Evolutionary conservation across 2,329 filamentous ascomycete genomes (phyloP), one percentile per base, ranked within the genome.

Genomic region (Colletotrichum melonis): DNA sequence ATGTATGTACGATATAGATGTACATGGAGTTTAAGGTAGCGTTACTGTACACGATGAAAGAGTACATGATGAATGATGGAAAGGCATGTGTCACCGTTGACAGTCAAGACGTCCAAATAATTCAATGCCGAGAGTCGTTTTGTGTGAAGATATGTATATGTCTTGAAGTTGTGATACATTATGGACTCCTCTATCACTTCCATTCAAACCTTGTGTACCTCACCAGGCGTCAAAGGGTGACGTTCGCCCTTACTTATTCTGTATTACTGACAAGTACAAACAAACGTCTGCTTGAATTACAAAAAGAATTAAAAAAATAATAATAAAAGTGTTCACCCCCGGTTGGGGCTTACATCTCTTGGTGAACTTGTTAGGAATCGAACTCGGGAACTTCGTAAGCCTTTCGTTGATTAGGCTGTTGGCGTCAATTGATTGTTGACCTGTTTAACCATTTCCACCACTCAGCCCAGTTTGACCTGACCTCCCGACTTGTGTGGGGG

Each of bases 51-150:
- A 70, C 54, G 67, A 55, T 65, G 70, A 28, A 63, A 60, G 56
- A 65, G 70, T 65, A 73, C 60, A 73, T 73, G 70, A 66, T 70
- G 55, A 70, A 70, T 70, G 67, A 70, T 57, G 67, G 56, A 65
- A 32, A 65, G 55, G 55, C 60, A 64, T 60, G 32, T 22, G 6
- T 35, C 54, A 32, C 19, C 26, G 24, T 64, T 26, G 5, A n/a
- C 49, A 14, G 24, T 30, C 35, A 22, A 24, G 32, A 26, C 28
- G 28, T 54, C 7, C 60, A 11, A 49, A 4, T 5, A 11, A 5
- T 49, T 22, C 19, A 3, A 49, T 49, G 42, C 19, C 4, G 19
- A n/a, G 42, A 19, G 16, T 19, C 8, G 19, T 22, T 22, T 8
- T 49, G 42, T 49, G 19, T 9, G 30, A 9, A 28, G 22, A n/a